Evolutionary conservation across 2,329 filamentous ascomycete species (phyloP).

Genomic region (Aplosporella prunicola): DNA sequence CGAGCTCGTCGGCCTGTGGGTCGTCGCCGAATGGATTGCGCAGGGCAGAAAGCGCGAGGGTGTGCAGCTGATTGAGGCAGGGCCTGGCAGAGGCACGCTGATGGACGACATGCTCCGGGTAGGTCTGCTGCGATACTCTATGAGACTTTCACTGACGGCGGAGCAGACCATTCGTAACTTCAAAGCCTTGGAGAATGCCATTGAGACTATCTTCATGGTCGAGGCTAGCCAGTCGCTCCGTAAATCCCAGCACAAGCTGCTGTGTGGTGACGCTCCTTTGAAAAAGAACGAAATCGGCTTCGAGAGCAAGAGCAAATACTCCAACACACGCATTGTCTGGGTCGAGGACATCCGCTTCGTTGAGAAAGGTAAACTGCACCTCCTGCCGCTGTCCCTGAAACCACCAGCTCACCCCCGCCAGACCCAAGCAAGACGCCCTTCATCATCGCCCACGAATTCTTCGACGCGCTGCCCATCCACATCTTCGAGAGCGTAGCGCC

Average conservation of each 20-base stretch:
- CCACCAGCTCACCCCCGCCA: slow-evolving; percentile 22
- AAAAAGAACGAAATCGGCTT: slow-evolving; percentile 64
- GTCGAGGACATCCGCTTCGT: slow-evolving; percentile 81
- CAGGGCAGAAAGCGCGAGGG: slow-evolving; percentile 67
- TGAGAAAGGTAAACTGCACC: slow-evolving; percentile 49
- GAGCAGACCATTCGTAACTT: slow-evolving; percentile 73
- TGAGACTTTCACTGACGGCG: neutral
- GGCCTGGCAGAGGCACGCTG: slow-evolving; percentile 84
- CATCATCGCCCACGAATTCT: slow-evolving; percentile 96
- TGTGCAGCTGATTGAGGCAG: slow-evolving; percentile 86
- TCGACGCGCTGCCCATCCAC: slow-evolving; percentile 94
- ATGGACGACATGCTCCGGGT: slow-evolving; percentile 95
- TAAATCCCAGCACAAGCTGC: slow-evolving; percentile 65
- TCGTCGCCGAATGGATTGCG: slow-evolving; percentile 91
- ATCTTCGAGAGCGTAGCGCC: slow-evolving; percentile 69
- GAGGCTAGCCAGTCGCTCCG: slow-evolving; percentile 81
- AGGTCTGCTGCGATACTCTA: slow-evolving; percentile 24
- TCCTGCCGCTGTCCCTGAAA: neutral
- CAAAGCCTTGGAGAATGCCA: slow-evolving; percentile 61
- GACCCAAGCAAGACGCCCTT: slow-evolving; percentile 68
- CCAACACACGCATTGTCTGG: slow-evolving; percentile 61
- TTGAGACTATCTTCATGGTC: slow-evolving; percentile 86
- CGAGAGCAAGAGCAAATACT: slow-evolving; percentile 65
- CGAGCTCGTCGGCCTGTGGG: slow-evolving; percentile 88
- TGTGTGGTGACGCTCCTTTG: slow-evolving; percentile 65